Percentiles rank a stretch among this genome's conserved stretches.
These are phyloP conservation scores for Elsinoe batatas DNA, from an alignment of 2,329 filamentous ascomycete species.

Conservation along the genomic window DNA sequence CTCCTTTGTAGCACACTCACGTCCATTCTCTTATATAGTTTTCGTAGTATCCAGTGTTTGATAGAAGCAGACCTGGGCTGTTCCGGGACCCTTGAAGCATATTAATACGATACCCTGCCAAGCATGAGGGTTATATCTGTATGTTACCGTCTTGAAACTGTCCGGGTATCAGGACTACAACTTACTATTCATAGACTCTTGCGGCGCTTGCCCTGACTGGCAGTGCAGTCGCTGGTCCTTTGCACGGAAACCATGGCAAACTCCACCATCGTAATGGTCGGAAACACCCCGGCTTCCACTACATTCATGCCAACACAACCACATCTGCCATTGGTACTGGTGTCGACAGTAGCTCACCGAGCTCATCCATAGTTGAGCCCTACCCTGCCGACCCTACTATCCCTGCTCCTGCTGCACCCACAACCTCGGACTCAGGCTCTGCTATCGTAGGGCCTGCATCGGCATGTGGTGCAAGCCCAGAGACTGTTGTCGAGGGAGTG, in stretches of 20 bases:
- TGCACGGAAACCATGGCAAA: conserved; percentile 10
- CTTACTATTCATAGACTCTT: conserved; percentile 2
- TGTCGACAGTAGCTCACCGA: not conserved
- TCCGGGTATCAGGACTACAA: not conserved
- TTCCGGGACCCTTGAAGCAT: not conserved
- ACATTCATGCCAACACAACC: conserved; percentile 12
- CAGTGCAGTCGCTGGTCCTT: conserved; percentile 8
- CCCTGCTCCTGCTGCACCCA: not conserved
- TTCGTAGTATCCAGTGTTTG: not conserved
- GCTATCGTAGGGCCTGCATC: not conserved
- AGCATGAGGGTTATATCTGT: conserved; percentile 10
- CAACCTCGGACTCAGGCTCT: not conserved
- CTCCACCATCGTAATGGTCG: not conserved
- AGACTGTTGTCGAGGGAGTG: not conserved
- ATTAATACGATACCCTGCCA: conserved; percentile 4
- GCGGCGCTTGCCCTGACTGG: conserved; percentile 4
- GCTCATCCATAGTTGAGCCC: not conserved
- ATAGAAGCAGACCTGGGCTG: not conserved
- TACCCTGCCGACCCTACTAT: conserved; percentile 6
- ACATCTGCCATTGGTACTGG: conserved; percentile 4
- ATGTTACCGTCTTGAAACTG: conserved; percentile 12
- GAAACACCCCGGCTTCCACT: conserved; percentile 3
- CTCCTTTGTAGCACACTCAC: conserved; percentile 12
- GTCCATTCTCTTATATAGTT: conserved; percentile 13
- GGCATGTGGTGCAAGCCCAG: not conserved